Evolutionary conservation across 2,329 filamentous ascomycete genomes (phyloP), one percentile per base, ranked within the genome.

Genomic region (Pseudogymnoascus sp.): DNA sequence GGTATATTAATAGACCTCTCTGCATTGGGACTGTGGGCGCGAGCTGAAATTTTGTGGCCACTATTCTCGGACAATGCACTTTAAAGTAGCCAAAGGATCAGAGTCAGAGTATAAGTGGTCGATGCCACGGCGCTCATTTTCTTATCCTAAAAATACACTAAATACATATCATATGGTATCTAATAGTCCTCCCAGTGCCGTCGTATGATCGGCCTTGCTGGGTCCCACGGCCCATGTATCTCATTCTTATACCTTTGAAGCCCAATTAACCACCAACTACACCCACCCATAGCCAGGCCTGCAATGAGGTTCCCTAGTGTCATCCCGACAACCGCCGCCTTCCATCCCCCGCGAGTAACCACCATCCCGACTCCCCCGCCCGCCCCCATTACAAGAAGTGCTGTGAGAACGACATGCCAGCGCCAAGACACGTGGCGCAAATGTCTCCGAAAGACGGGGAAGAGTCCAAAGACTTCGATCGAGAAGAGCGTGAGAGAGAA

Each of bases 191-290:
- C 68, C 68, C 69, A 72, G 29, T 68, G 65, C 64, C 87, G 87
- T 71, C 91, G 85, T 66, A 94, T 92, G 62, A 94, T 84, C 8
- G 94, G 94, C 72, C 92, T 83, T 6, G 94, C 94, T 19, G 93
- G 92, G 77, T 99, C 94, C 94, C 94, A 99, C 1, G 94, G 94
- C 45, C 94, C 94, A 71, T 92, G 91, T 68, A 99, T 97, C 76
- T 97, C 94, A 74, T 97, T 97, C 80, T 99, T 99, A 77, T 97
- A 99, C 77, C 96, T 93, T 76, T 99, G 94, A 74, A 99, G 75
- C 7, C 92, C 90, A 71, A 99, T 97, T 66, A 99, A 77, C 92
- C 94, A 97, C 93, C 92, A 97, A 72, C 91, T 96, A 74, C 92
- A 97, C 11, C 92, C 88, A 1, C 93, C 94, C 85, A 97, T 96